Base-by-base conservation (phyloP, 306 rosid genomes). In the Rosa multiflora region DNA sequence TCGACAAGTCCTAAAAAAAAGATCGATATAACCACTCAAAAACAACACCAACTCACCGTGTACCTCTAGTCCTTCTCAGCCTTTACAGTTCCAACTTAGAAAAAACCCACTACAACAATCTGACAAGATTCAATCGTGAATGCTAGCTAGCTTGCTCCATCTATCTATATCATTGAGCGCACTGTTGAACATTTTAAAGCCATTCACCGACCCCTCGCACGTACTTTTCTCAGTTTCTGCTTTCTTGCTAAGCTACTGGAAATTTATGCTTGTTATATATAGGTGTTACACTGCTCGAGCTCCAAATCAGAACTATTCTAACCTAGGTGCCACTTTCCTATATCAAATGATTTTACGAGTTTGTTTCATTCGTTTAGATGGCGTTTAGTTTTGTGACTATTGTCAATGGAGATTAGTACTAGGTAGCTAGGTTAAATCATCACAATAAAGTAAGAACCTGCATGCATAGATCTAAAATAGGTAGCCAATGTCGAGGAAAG, bases 271-370 rank as follows among this genome's bases (percentile, higher is more conserved):
- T 21, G 44, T 63, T 14, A 2, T 63, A 63, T 63, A 3, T 63
- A 29, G 11, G 1, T 63, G 67, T 63, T 35, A 13, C 69, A 63
- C 69, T 63, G 43, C 69, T 63, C 69, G 69, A 63, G 42, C 69
- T 63, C n/a, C 42, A 29, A 13, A 32, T 63, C 69, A 32, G 10
- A 63, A 43, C 69, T 12, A 63, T 63, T 52, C 21, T 17, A 15
- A 14, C 21, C 59, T 6, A 3, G 37, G 37, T 32, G 37, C 37
- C 37, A 32, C 37, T 32, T 32, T n/a, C 63, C 63, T 56, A n/a
- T 56, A n/a, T 56, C 59, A 17, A 51, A 51, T 14, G 20, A 20
- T 15, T 48, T 48, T 1, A 17, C 58, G 58, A 56, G 63, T 20
- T 20, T 7, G 26, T 20, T 55, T 55, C 11, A 4, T 52, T 52